Evolutionary conservation across 2,329 filamentous ascomycete genomes (phyloP), one percentile per base, ranked within the genome.

Genomic region (Microthyrium microscopicum): DNA sequence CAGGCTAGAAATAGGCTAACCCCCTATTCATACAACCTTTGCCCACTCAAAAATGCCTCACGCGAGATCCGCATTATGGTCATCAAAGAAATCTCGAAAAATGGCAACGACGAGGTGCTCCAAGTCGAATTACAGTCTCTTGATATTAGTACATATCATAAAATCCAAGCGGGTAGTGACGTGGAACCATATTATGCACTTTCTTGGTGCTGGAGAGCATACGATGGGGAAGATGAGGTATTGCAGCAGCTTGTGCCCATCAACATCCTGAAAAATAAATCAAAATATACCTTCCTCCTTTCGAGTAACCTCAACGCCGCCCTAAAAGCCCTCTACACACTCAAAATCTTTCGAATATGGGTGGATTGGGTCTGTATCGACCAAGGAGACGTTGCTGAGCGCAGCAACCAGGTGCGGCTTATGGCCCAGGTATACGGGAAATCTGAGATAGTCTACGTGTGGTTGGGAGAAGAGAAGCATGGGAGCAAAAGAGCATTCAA

Each of bases 361-460:
- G 45, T 53, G 15, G 54, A 57, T 41, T 45, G 40, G 11, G 37
- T 57, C 2, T 55, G 52, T 35, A 54, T 55, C 32, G 42, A 54
- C 33, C 36, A 38, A 18, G 26, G 16, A 11, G 27, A 36, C 13
- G 15, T 37, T 11, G 28, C 40, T 2, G 55, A 56, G 34, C 47
- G 47, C 26, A 49, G 48, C 25, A 36, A 45, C 18, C 55, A 57
- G 37, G 51, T 58, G 3, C 38, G 42, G 19, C 45, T 51, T 39
- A 57, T 59, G 52, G 31, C 44, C 3, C 29, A 35, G 2, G 52
- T 58, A 13, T 58, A 56, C 33, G 42, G 41, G 13, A 41, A 45
- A 12, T 50, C 51, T 0, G 38, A 45, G 16, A 41, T 46, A 3
- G 53, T 53, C 12, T 51, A 42, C 25, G 40, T 53, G 6, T 53